phyloP scores from a whole-genome alignment of 1,139 yeast species.

The Candida glucosophila region DNA sequence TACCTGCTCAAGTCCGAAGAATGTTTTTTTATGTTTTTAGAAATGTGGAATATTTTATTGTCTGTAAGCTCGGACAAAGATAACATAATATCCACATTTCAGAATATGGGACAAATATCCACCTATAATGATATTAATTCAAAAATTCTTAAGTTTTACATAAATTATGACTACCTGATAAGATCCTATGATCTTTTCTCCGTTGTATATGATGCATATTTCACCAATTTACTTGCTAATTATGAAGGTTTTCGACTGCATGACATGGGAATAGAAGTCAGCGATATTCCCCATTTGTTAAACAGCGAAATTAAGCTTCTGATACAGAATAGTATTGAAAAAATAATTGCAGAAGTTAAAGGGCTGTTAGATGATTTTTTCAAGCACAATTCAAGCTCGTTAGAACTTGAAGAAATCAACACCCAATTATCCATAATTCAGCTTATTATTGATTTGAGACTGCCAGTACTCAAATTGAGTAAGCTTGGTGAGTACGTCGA shows the following conservation, averaged over 20 bases:
- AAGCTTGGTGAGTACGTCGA: conserved; percentile 20
- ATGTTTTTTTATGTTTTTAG: conserved; percentile 16
- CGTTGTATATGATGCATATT: conserved; percentile 9
- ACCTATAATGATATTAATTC: conserved; percentile 19
- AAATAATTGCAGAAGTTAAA: conserved; percentile 11
- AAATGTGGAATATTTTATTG: conserved; percentile 22
- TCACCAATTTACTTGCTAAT: conserved; percentile 6
- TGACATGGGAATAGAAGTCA: not conserved
- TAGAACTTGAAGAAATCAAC: not conserved
- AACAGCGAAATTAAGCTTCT: conserved; percentile 17
- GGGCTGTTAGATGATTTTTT: conserved; percentile 5
- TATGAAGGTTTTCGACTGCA: conserved; percentile 4
- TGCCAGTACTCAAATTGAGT: conserved; percentile 17
- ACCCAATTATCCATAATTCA: not conserved
- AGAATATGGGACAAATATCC: conserved; percentile 15
- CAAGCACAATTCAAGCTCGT: conserved; percentile 1
- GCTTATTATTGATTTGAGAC: not conserved
- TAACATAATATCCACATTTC: conserved; percentile 16
- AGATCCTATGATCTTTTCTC: conserved; percentile 8
- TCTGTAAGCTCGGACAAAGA: conserved; percentile 7
- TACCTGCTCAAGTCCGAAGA: conserved; percentile 13
- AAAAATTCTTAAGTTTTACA: conserved; percentile 18
- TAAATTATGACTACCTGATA: conserved; percentile 10
- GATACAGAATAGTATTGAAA: conserved; percentile 17
- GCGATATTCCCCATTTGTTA: conserved; percentile 4